phyloP scores from a whole-genome alignment of 306 rosid genomes.

The Vigna hirtella region DNA sequence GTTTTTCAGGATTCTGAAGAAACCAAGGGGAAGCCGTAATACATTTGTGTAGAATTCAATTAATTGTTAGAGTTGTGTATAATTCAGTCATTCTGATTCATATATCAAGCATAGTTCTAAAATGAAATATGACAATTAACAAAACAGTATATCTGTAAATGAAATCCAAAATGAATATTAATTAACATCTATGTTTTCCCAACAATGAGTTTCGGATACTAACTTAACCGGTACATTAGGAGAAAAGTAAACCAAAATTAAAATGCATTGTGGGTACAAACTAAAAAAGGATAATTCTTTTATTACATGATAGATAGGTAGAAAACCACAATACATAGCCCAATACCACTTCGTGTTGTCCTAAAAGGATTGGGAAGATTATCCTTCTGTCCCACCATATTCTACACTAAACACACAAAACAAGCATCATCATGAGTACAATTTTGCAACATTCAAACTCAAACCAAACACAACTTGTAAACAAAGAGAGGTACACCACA shows the following conservation, averaged over 20 bases:
- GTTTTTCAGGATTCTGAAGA: slow-evolving; percentile 1
- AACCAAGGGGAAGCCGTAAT: neutral
- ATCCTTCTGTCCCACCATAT: slow-evolving; percentile 23
- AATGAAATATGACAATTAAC: slow-evolving; percentile 11
- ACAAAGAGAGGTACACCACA: neutral
- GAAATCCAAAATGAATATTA: slow-evolving; percentile 26
- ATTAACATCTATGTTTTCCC: slow-evolving; percentile 5
- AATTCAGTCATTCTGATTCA: slow-evolving; percentile 20
- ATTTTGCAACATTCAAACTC: neutral
- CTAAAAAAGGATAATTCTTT: too few relatives aligned
- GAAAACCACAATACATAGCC: slow-evolving; percentile 7
- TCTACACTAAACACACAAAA: slow-evolving; percentile 4
- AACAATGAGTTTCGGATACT: neutral
- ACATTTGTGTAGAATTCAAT: slow-evolving; percentile 38
- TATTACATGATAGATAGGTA: neutral
- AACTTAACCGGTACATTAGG: neutral
- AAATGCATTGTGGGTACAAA: neutral
- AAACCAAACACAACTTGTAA: neutral
- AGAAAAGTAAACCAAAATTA: neutral
- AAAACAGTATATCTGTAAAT: slow-evolving; percentile 29
- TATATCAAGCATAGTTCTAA: slow-evolving; percentile 5
- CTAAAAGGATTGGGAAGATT: slow-evolving; percentile 31
- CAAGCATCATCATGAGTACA: neutral
- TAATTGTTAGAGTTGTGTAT: slow-evolving; percentile 19
- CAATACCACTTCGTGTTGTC: neutral